Evolutionary conservation across 2,329 filamentous ascomycete genomes (phyloP).

Genomic region (Aspergillus neotritici): DNA sequence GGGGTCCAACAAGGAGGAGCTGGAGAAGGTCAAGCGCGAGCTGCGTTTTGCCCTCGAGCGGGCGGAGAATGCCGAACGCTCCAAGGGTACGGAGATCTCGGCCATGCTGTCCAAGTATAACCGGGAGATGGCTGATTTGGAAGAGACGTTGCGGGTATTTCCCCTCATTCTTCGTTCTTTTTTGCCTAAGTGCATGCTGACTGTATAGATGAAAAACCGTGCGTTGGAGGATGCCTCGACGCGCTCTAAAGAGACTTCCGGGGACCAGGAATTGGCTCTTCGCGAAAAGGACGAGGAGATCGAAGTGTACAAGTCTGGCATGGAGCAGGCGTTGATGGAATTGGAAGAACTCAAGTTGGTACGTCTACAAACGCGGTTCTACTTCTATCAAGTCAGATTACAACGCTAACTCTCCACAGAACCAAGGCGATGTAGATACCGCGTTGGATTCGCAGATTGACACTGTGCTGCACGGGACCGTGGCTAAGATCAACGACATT

Average conservation of each 20-base stretch:
- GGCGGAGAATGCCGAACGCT: conserved; percentile 84
- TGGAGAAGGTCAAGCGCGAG: conserved; percentile 92
- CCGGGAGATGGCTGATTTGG: conserved; percentile 91
- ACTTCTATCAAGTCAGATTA: not conserved
- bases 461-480: conserved; percentile 74
- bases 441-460: conserved; percentile 88
- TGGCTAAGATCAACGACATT: conserved; percentile 93
- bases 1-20: conserved; percentile 83
- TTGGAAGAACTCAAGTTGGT: conserved; percentile 74
- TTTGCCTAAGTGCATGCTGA: conserved; percentile 6
- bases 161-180: not conserved
- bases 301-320: conserved; percentile 94
- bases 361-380: conserved; percentile 14
- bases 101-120: conserved; percentile 95
- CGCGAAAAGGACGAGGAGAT: conserved; percentile 96
- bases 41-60: conserved; percentile 85
- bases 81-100: conserved; percentile 91
- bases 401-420: conserved; percentile 34
- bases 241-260: conserved; percentile 72
- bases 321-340: conserved; percentile 93
- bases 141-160: conserved; percentile 67
- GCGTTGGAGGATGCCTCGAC: conserved; percentile 77
- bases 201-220: conserved; percentile 69
- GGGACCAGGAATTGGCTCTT: conserved; percentile 77
- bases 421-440: conserved; percentile 67